Evolutionary conservation across 148 eudicot genomes (phyloP).

Genomic region (Salicornia ramosissima): DNA sequence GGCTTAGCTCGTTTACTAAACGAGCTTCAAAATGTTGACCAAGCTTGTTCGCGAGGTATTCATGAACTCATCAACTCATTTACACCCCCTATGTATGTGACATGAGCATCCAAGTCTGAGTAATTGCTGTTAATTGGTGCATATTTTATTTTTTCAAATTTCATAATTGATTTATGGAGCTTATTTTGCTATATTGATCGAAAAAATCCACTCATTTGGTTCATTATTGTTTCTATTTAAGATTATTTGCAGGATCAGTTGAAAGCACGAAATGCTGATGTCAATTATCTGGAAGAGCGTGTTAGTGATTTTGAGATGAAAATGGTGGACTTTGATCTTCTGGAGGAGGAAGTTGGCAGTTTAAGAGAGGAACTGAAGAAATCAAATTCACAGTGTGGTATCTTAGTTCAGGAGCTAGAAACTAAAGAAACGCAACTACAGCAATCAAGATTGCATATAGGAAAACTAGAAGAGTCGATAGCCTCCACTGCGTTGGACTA

Average conservation of each 20-base stretch:
- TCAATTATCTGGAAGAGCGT: conserved; percentile 38
- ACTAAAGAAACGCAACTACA: conserved; percentile 46
- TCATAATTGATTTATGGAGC: not conserved
- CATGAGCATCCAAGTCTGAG: not conserved
- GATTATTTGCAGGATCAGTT: conserved; percentile 75
- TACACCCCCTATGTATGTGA: too few relatives aligned
- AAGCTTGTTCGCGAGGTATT: too few relatives aligned
- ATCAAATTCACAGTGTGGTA: conserved; percentile 42
- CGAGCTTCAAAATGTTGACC: too few relatives aligned
- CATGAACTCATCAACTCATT: too few relatives aligned
- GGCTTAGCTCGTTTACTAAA: too few relatives aligned
- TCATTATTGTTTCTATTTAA: conserved; percentile 29
- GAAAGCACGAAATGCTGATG: conserved; percentile 40
- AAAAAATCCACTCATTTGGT: conserved; percentile 4
- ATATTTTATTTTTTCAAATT: not conserved
- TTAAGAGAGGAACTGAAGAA: conserved; percentile 46
- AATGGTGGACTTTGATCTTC: conserved; percentile 31
- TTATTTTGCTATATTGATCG: too few relatives aligned
- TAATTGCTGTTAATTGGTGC: not conserved
- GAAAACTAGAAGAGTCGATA: conserved; percentile 58
- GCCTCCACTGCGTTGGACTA: conserved; percentile 58
- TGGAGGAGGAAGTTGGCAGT: conserved; percentile 40
- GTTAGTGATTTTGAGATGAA: conserved; percentile 36
- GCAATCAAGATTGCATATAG: conserved; percentile 36
- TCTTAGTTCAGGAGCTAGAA: conserved; percentile 41